Evolutionary conservation across 2,329 filamentous ascomycete genomes (phyloP), one percentile per base, ranked within the genome.

Genomic region (Fonsecaea erecta): DNA sequence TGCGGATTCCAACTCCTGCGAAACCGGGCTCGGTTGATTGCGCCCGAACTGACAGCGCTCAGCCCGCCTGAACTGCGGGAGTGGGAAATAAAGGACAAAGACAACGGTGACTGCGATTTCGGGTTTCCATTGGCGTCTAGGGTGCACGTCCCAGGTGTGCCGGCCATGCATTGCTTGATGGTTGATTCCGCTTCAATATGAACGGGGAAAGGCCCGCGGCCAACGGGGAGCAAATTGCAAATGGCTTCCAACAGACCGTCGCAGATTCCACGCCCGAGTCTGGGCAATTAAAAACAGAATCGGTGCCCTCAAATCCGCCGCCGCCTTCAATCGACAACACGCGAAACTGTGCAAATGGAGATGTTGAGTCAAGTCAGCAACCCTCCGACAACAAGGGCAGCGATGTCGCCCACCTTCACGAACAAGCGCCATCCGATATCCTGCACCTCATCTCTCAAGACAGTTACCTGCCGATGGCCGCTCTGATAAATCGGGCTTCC

Each of bases 401-500:
- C 12, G 34, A 34, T 57, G 37, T 26, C 34, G 51, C 60, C 21
- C 62, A 52, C 32, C 52, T 30, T 14, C 28, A 35, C n/a, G 43
- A 58, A 37, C 28, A 61, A 21, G 63, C 68, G 34, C 66, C 68
- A 12, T 30, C 48, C 24, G 68, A 71, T 21, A 67, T 69, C 37
- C 51, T 70, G 18, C 56, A 65, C 14, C 52, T 68, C 14, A 65
- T 72, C 30, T 63, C 68, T n/a, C 66, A 68, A 48, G 70, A 71
- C 32, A 66, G 62, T 40, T 72, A 72, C 75, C 84, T 94, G 62
- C 88, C 92, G 3, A 83, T 98, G 21, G 88, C 88, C 3, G 85
- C 85, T 14, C 80, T 99, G 52, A 84, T 98, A 59, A 86, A 87
- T 69, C 88, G 95, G 71, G 85, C 95, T 40, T 89, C 91, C 35